A percentile compares a stretch with the other conserved stretches of the same genome.
These are phyloP conservation scores for Metschnikowia cerradonensis DNA, from an alignment of 805 yeast species.

Conservation along the genomic window DNA sequence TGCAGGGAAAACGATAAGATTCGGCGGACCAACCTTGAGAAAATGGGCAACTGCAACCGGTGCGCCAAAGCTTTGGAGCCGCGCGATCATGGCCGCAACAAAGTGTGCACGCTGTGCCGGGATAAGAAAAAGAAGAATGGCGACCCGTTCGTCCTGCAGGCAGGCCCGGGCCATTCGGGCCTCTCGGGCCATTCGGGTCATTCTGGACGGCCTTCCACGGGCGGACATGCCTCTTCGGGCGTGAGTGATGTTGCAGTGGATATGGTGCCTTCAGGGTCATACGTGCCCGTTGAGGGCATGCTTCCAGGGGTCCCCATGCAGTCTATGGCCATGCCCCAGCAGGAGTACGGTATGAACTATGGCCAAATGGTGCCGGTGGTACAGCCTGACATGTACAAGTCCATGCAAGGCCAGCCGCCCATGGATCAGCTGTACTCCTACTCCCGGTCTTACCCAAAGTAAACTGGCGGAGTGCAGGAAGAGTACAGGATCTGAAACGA, in stretches of 20 bases:
- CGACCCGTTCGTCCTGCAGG: not conserved
- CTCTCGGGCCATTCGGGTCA: not conserved
- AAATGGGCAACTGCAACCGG: constrained; percentile 57
- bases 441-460: not conserved
- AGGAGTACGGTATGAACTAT: constrained; percentile 12
- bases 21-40: constrained; percentile 53
- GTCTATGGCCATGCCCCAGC: constrained; percentile 6
- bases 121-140: constrained; percentile 44
- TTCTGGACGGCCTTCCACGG: no score
- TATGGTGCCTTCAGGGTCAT: constrained; percentile 11
- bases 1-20: constrained; percentile 60
- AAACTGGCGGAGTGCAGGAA: no score
- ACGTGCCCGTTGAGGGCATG: constrained; percentile 14
- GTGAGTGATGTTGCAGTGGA: not conserved
- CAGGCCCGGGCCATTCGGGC: not conserved
- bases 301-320: constrained; percentile 1
- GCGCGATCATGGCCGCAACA: constrained; percentile 47
- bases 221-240: no score
- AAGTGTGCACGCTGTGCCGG: constrained; percentile 55
- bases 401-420: not conserved
- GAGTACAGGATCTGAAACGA: no score
- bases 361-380: constrained; percentile 9
- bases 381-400: constrained; percentile 11
- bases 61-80: constrained; percentile 50
- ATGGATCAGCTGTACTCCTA: constrained; percentile 11